Base-by-base conservation (phyloP, 176 grass and related monocot genomes). In the Secale cereale region DNA sequence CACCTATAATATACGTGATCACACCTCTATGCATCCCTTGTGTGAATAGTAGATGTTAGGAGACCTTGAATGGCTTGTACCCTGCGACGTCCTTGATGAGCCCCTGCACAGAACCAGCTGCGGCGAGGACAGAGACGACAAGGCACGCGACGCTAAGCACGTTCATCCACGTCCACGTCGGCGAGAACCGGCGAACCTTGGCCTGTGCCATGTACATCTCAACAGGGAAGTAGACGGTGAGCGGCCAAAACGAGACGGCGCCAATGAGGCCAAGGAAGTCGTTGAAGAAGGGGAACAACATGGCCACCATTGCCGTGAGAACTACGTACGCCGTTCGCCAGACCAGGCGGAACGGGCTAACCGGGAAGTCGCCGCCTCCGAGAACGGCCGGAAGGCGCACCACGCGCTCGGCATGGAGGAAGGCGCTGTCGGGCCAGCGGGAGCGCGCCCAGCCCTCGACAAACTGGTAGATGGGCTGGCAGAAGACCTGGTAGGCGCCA, bases 401-500 rank as follows among this genome's bases (percentile, higher is more conserved):
- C 10, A 36, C 36, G 29, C 17, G 85, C 59, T 98, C 96, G 9
- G 70, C 70, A n/a, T 65, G 14, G 35, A 98, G 14, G 78, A 98
- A 89, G 4, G 4, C 41, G 75, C 14, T n/a, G 29, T 93, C 74
- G 9, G 93, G 89, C 87, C 94, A 94, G 3, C 81, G 76, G 29
- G 11, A 36, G 0, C 78, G 40, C 7, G 85, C 87, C 83, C 76
- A 95, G 1, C 17, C 30, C 78, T 98, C 96, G 5, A 94, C 56
- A 81, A 95, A 93, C 28, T 86, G 83, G 85, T 78, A 98, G 59
- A 98, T 70, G 22, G 96, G 96, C 83, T 98, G 96, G 80, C 88
- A 89, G 87, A 98, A 98, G 9, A 98, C 96, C 96, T 98, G 96
- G 83, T 95, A 98, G n/a, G 96, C 96, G 28, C 93, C 96, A 76